These are phyloP conservation scores for Kokia cookei DNA, from an alignment of 441 rosid genomes.

Conservation along the genomic window DNA sequence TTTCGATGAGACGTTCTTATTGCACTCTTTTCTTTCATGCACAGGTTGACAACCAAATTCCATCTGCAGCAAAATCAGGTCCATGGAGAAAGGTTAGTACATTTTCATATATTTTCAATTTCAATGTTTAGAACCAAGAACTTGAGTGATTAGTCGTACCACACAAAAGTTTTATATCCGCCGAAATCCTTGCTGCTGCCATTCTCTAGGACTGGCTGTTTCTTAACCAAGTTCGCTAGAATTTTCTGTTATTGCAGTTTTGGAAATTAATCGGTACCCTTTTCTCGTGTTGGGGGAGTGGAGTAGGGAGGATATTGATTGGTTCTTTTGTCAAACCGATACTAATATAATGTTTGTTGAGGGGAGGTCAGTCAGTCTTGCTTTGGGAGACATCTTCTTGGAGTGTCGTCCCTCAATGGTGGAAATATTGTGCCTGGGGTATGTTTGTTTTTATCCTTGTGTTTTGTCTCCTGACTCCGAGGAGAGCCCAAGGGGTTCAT, in stretches of 20 bases:
- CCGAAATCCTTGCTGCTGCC: not conserved
- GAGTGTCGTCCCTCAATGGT: too few species aligned
- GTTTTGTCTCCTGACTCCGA: too few species aligned
- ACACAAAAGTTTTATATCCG: not conserved
- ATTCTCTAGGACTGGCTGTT: not conserved
- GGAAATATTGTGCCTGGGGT: too few species aligned
- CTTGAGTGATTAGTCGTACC: not conserved
- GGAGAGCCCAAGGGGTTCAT: too few species aligned
- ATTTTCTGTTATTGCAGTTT: not conserved
- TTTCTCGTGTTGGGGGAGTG: not conserved
- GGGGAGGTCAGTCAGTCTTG: too few species aligned
- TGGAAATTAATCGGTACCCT: not conserved
- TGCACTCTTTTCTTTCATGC: conserved; percentile 1
- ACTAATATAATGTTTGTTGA: not conserved
- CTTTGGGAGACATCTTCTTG: too few species aligned
- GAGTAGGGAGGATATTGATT: not conserved
- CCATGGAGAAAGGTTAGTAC: conserved; percentile 93
- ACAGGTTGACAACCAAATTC: conserved; percentile 68
- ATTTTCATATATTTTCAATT: not conserved
- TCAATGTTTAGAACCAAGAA: not conserved
- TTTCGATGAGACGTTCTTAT: not conserved
- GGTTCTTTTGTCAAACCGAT: not conserved
- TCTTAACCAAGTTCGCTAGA: not conserved
- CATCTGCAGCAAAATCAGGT: conserved; percentile 67
- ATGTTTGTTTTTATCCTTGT: too few species aligned